phyloP scores from a whole-genome alignment of 202 grass and related monocot species.

The Musa balbisiana region DNA sequence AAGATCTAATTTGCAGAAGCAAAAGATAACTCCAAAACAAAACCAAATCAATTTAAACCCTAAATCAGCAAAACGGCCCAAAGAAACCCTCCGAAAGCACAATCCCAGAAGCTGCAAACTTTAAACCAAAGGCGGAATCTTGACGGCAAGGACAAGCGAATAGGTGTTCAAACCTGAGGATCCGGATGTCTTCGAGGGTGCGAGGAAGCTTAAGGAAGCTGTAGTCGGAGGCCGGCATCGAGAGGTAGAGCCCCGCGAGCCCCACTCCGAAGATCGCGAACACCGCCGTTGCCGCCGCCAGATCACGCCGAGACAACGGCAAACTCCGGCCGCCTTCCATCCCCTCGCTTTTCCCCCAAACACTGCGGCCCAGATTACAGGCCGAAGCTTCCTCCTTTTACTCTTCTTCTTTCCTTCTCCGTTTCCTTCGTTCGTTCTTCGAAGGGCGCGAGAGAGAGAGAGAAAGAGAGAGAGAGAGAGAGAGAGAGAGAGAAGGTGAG shows the following conservation, averaged over 20 bases:
- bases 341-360: background rate
- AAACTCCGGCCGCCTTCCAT: conserved; percentile 53
- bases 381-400: background rate
- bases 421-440: background rate
- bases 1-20: background rate
- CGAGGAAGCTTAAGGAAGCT: conserved; percentile 94
- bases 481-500: background rate
- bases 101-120: background rate
- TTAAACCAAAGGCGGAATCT: background rate
- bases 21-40: background rate
- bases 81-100: background rate
- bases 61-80: background rate
- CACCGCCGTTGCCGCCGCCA: conserved; percentile 45
- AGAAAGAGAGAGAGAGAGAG: background rate
- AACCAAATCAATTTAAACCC: background rate
- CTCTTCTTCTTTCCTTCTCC: background rate
- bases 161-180: conserved; percentile 45
- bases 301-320: conserved; percentile 53
- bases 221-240: conserved; percentile 95
- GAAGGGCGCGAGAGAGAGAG: background rate
- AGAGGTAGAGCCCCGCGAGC: conserved; percentile 74
- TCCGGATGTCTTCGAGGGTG: conserved; percentile 78
- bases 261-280: conserved; percentile 58
- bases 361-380: background rate
- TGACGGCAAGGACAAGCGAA: background rate